Conservation (phyloP, 345 rosid genomes). For the Eucalyptus decipiens region DNA sequence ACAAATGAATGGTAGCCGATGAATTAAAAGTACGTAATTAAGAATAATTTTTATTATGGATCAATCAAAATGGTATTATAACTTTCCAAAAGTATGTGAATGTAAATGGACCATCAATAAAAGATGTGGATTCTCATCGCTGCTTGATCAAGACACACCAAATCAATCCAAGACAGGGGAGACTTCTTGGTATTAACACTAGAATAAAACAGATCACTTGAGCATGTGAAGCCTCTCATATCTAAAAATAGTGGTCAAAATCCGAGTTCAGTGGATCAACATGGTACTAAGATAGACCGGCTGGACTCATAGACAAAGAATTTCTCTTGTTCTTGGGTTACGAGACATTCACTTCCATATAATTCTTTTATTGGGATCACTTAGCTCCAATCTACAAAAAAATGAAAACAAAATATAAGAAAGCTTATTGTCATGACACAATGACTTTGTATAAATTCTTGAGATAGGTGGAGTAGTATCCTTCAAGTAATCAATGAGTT, state of each 20-base stretch:
- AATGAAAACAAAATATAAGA: background rate
- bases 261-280: background rate
- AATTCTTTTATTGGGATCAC: background rate
- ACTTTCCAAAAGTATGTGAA: too few relatives aligned
- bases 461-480: background rate
- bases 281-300: rapidly evolving
- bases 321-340: background rate
- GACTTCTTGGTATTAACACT: too few relatives aligned
- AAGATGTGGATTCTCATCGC: too few relatives aligned
- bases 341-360: background rate
- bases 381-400: background rate
- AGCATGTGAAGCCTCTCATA: background rate
- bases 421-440: background rate
- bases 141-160: too few relatives aligned
- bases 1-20: background rate
- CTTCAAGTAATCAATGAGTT: background rate
- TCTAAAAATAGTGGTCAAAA: background rate
- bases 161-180: too few relatives aligned
- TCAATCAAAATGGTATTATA: too few relatives aligned
- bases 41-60: too few relatives aligned
- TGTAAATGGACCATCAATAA: too few relatives aligned
- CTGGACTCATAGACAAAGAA: background rate
- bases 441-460: background rate
- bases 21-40: too few relatives aligned
- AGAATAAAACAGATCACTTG: too few relatives aligned